phyloP scores from a whole-genome alignment of 345 rosid genomes.

The Arabidopsis suecica region DNA sequence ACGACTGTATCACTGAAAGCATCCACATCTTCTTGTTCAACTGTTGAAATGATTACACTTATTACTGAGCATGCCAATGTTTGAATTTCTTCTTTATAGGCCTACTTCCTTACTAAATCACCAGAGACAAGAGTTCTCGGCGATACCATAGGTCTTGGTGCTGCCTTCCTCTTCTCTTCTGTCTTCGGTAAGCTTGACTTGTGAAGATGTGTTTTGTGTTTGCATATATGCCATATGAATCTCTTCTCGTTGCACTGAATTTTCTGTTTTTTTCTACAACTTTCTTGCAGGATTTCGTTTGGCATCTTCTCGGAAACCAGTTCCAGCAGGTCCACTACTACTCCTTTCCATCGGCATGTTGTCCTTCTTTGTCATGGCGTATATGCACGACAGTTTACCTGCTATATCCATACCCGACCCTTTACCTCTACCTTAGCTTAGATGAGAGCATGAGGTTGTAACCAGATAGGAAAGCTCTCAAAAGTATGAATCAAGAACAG shows the following conservation, averaged over 20 bases:
- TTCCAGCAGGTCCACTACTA: slow-evolving; percentile 73
- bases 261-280: slow-evolving; percentile 7
- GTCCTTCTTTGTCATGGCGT: slow-evolving; percentile 57
- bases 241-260: neutral
- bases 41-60: slow-evolving; percentile 11
- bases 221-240: slow-evolving; percentile 8
- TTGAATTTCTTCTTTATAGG: slow-evolving; percentile 45
- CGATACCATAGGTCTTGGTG: slow-evolving; percentile 79
- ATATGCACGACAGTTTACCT: slow-evolving; percentile 47
- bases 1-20: neutral
- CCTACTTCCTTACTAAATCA: slow-evolving; percentile 68
- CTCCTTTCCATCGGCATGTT: slow-evolving; percentile 64
- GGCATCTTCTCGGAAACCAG: slow-evolving; percentile 65
- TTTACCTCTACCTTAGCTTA: slow-evolving; percentile 42
- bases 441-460: slow-evolving; percentile 12
- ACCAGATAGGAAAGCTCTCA: slow-evolving; percentile 13
- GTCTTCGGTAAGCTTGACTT: slow-evolving; percentile 63
- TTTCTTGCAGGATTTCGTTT: slow-evolving; percentile 67
- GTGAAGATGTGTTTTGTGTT: slow-evolving; percentile 6
- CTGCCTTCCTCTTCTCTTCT: slow-evolving; percentile 73
- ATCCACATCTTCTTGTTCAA: neutral
- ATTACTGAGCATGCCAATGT: neutral
- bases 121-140: slow-evolving; percentile 73
- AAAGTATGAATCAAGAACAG: slow-evolving; percentile 13
- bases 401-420: slow-evolving; percentile 21